Percentiles rank a stretch among this genome's conserved stretches.
Conservation (phyloP, 768 basidiomycete genomes). For the Amanita jacksonii region DNA sequence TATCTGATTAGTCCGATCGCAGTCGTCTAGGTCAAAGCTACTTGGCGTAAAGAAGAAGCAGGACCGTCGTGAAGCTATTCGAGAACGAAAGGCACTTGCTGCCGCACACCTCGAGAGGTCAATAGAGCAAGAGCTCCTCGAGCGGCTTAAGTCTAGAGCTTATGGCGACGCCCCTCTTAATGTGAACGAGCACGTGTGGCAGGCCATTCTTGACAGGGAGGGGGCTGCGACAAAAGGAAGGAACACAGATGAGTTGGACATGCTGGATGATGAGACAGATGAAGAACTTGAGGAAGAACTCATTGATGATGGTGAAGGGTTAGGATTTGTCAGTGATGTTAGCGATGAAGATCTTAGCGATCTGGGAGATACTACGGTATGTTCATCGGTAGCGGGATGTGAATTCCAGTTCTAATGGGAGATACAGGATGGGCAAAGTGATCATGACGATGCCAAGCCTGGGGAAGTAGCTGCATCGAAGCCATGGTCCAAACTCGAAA, state of each 20-base stretch:
- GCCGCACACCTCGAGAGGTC: slow-evolving; percentile 93
- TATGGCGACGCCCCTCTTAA: slow-evolving; percentile 97
- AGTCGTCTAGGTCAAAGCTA: slow-evolving; percentile 65
- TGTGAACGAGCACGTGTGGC: slow-evolving; percentile 97
- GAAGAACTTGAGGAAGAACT: slow-evolving; percentile 47
- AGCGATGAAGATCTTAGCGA: slow-evolving; percentile 61
- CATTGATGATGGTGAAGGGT: slow-evolving; percentile 45
- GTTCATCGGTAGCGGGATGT: slow-evolving; percentile 28
- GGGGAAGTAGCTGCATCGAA: slow-evolving; percentile 29
- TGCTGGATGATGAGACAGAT: slow-evolving; percentile 48
- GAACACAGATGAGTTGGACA: slow-evolving; percentile 36
- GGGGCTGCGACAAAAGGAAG: slow-evolving; percentile 34
- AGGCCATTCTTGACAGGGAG: slow-evolving; percentile 81
- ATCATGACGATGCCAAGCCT: slow-evolving; percentile 33
- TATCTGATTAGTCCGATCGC: not conserved
- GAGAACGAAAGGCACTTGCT: slow-evolving; percentile 92
- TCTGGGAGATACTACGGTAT: slow-evolving; percentile 58
- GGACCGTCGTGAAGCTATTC: slow-evolving; percentile 82
- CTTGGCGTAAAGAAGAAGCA: slow-evolving; percentile 96
- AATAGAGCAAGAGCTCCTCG: slow-evolving; percentile 93
- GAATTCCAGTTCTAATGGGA: no score
- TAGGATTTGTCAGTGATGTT: slow-evolving; percentile 70
- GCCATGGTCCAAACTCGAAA: slow-evolving; percentile 43
- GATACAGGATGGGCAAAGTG: slow-evolving; percentile 26
- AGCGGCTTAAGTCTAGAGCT: slow-evolving; percentile 91